A percentile compares a stretch with the other conserved stretches of the same genome.
phyloP scores from a whole-genome alignment of 2,329 filamentous ascomycete genomes.

The Aspergillus versicolor region DNA sequence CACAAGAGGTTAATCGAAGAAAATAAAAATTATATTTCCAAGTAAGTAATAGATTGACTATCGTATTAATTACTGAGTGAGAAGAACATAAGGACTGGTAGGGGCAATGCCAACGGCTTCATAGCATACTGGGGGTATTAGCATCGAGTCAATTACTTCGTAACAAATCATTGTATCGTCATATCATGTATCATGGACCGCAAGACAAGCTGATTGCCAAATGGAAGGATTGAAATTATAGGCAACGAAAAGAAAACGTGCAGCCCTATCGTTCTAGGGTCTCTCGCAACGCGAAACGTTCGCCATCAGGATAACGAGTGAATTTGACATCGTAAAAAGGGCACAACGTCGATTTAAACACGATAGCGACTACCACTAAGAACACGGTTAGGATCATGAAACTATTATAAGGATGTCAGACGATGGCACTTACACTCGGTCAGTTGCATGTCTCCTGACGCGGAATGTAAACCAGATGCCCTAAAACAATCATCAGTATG shows the following conservation, averaged over 20 bases:
- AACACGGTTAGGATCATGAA: neutral
- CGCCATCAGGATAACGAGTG: neutral
- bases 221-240: no score
- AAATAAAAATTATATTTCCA: no score
- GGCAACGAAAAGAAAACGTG: no score
- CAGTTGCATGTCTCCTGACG: constrained; percentile 16
- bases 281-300: no score
- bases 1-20: no score
- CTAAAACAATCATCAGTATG: constrained; percentile 20
- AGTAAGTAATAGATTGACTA: no score
- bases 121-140: neutral
- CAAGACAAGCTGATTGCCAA: no score
- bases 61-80: no score
- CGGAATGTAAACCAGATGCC: constrained; percentile 40
- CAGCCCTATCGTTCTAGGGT: no score
- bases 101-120: constrained; percentile 10
- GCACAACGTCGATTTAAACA: neutral
- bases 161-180: neutral
- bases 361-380: neutral
- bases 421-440: constrained; percentile 22
- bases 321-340: neutral
- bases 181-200: neutral
- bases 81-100: neutral
- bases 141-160: neutral
- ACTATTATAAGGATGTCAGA: no score